These are phyloP conservation scores for Botryotinia calthae DNA, from an alignment of 2,329 filamentous ascomycete genomes.

Conservation along the genomic window DNA sequence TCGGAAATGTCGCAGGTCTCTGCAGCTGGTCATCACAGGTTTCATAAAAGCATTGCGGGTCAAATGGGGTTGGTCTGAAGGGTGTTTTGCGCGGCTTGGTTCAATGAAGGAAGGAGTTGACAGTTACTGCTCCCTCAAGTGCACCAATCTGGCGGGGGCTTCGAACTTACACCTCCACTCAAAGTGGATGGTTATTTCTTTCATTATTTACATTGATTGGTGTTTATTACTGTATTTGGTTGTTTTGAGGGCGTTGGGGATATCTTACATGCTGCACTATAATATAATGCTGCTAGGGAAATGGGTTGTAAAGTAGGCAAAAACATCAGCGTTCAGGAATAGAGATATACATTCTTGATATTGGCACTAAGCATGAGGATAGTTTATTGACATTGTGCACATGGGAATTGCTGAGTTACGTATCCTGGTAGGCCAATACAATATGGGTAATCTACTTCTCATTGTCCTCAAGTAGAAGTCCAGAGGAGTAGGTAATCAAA, in stretches of 20 bases:
- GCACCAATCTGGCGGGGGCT: background rate
- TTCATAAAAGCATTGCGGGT: constrained; percentile 36
- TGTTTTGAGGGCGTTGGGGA: constrained; percentile 33
- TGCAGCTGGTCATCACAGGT: constrained; percentile 32
- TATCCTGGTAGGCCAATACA: too few relatives aligned
- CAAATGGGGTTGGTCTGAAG: constrained; percentile 28
- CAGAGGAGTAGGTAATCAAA: background rate
- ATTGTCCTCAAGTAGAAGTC: too few relatives aligned
- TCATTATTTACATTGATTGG: constrained; percentile 31
- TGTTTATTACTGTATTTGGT: constrained; percentile 33
- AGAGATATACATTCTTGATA: constrained; percentile 25
- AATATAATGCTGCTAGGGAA: constrained; percentile 14
- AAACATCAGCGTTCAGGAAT: constrained; percentile 30
- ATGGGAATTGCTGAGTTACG: background rate
- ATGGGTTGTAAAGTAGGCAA: constrained; percentile 32
- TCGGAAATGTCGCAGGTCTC: constrained; percentile 30
- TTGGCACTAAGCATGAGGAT: background rate
- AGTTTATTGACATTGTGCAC: background rate
- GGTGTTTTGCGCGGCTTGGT: constrained; percentile 27
- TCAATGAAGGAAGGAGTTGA: constrained; percentile 23
- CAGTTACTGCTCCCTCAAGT: constrained; percentile 3
- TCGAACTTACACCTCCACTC: constrained; percentile 26
- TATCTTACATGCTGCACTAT: constrained; percentile 20
- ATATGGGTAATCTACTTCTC: too few relatives aligned
- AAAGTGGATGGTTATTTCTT: constrained; percentile 24